Percentiles rank a stretch among this genome's conserved stretches.
These are phyloP conservation scores for Fraxinus sp. DNA, from an alignment of 305 asterid genomes.

Conservation along the genomic window DNA sequence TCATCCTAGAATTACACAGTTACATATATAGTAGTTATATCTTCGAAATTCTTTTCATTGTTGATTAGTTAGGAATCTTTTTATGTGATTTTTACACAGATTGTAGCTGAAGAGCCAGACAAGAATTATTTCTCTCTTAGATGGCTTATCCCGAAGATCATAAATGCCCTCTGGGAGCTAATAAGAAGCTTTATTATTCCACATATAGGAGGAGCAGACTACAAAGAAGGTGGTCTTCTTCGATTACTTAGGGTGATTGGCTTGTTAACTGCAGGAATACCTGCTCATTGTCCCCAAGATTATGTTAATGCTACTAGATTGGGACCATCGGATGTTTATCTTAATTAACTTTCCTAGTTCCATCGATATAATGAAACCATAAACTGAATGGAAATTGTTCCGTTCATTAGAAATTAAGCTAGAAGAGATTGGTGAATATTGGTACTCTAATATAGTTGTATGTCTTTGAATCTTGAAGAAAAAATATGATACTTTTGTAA, in stretches of 20 bases:
- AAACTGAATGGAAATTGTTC: not conserved
- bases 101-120: slow-evolving; percentile 48
- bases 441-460: too few species aligned
- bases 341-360: not conserved
- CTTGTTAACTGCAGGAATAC: slow-evolving; percentile 36
- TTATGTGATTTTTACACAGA: slow-evolving; percentile 24
- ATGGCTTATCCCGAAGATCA: slow-evolving; percentile 35
- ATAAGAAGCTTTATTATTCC: slow-evolving; percentile 43
- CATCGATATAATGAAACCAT: not conserved
- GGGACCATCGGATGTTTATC: slow-evolving; percentile 16
- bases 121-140: slow-evolving; percentile 48
- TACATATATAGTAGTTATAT: not conserved
- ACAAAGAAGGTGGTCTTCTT: slow-evolving; percentile 31
- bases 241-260: slow-evolving; percentile 31
- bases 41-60: not conserved
- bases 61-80: not conserved
- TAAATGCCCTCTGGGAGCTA: slow-evolving; percentile 39
- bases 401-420: not conserved
- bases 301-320: slow-evolving; percentile 43
- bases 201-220: slow-evolving; percentile 21
- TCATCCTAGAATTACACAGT: not conserved
- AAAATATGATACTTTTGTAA: not conserved
- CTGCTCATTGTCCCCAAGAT: slow-evolving; percentile 39
- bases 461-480: not conserved
- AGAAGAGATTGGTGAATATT: too few species aligned